Evolutionary conservation across 2,329 filamentous ascomycete species (phyloP), one percentile per base, ranked within the genome.

Genomic region (Claviceps purpurea): DNA sequence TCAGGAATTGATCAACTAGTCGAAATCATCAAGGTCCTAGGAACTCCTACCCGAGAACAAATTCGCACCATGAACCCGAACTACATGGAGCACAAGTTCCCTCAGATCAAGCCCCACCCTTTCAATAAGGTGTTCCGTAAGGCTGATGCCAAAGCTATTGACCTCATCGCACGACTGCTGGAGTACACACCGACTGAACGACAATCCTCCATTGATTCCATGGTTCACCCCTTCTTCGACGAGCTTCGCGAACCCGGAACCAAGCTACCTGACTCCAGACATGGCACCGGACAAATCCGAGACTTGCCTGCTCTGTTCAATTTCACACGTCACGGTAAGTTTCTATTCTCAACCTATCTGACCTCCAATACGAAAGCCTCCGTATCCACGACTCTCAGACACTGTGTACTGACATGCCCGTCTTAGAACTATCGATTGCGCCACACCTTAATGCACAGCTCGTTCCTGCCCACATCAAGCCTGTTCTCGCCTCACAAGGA

Each of bases 71-170:
- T 98, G 93, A 98, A 98, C 71, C 93, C 93, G 54, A 98, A 98
- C 72, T 98, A 98, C 72, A 98, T 98, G 93, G 93, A 98, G 74
- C 93, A 98, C 75, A 97, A 97, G 75, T 98, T 98, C 72, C 93
- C 93, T 47, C 93, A 98, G 71, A 98, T 98, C 75, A 98, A 98
- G 76, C 93, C 93, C 54, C 93, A 98, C 65, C 93, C 93, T 30
- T 98, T 98, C 77, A 94, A 87, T 74, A 97, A 97, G 80, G 93
- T 98, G 52, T 97, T 98, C 80, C 85, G 93, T 61, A 96, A 94
- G 79, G 93, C 93, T 52, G 89, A 95, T 60, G 78, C 82, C 37
- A 90, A 89, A 63, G 91, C 93, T 41, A 94, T 98, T 63, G 90
- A 97, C 64, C 75, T 98, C 62, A 97, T 98, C 67, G 93, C 89